These are phyloP conservation scores for Kockiozyma suomiensis DNA, from an alignment of 805 yeast species.

Conservation along the genomic window DNA sequence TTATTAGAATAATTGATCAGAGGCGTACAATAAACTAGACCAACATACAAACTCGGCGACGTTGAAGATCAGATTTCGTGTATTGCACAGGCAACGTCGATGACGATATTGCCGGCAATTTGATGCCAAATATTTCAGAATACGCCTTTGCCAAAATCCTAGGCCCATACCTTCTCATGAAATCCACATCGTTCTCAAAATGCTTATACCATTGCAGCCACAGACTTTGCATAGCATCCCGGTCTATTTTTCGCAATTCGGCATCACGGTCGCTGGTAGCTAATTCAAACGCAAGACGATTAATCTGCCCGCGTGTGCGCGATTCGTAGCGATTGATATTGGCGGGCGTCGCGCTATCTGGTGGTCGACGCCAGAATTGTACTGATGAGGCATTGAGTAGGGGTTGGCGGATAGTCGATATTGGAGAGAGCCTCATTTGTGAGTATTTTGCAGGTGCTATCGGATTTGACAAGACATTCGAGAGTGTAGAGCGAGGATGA, in stretches of 20 bases:
- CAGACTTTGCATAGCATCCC: neutral
- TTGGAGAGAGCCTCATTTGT: no score
- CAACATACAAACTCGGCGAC: neutral
- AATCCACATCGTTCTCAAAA: neutral
- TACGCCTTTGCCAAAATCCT: constrained; percentile 3
- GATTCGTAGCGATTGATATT: no score
- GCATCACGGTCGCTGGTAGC: neutral
- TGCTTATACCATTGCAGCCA: constrained; percentile 1
- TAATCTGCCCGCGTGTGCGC: neutral
- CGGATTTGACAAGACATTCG: no score
- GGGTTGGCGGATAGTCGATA: no score
- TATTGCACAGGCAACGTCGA: neutral
- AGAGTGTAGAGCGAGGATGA: no score
- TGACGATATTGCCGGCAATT: neutral
- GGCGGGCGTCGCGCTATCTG: no score
- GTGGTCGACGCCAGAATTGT: no score
- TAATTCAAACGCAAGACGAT: neutral
- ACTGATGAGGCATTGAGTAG: no score
- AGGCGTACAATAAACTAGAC: neutral
- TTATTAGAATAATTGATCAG: neutral
- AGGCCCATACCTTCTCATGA: neutral
- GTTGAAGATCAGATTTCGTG: constrained; percentile 1
- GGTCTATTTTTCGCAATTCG: neutral
- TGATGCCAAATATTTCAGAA: neutral
- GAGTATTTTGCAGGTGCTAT: no score